These are phyloP conservation scores for Leccinum subgranulosum DNA, from an alignment of 768 basidiomycete species.

Conservation along the genomic window DNA sequence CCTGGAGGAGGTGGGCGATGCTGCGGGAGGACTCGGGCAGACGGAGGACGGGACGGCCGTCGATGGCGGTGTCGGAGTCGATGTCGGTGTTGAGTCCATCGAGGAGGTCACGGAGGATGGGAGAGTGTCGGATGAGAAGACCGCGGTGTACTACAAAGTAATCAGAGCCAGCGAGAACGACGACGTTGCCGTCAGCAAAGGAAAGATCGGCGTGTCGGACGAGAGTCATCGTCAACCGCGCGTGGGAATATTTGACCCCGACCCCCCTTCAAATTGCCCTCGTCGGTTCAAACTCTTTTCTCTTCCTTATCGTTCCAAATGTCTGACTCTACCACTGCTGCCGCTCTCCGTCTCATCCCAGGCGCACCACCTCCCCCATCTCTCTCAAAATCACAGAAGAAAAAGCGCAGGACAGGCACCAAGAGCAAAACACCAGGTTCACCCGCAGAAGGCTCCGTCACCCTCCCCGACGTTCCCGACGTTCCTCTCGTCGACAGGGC, in stretches of 20 bases:
- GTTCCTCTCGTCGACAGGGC: constrained; percentile 48
- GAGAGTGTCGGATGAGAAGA: constrained; percentile 62
- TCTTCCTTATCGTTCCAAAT: constrained; percentile 23
- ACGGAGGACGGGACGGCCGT: constrained; percentile 54
- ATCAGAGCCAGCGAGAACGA: constrained; percentile 49
- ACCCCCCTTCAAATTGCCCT: constrained; percentile 15
- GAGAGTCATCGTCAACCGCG: constrained; percentile 19
- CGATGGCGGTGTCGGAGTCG: constrained; percentile 31
- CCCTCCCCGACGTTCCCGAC: constrained; percentile 43
- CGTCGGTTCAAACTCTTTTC: background rate
- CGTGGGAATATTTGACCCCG: constrained; percentile 17
- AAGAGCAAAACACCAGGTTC: constrained; percentile 46
- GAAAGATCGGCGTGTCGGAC: constrained; percentile 51
- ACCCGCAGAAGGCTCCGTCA: constrained; percentile 38
- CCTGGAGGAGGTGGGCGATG: constrained; percentile 54
- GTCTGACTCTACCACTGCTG: constrained; percentile 28
- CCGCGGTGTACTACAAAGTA: constrained; percentile 74
- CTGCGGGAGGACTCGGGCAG: constrained; percentile 57
- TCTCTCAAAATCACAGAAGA: constrained; percentile 58
- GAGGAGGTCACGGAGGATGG: constrained; percentile 42
- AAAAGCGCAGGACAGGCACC: constrained; percentile 64
- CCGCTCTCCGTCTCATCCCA: constrained; percentile 59
- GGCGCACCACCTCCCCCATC: constrained; percentile 69
- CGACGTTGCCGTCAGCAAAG: constrained; percentile 71
- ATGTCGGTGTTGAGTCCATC: constrained; percentile 24